Percentiles rank a stretch among this genome's conserved stretches.
Evolutionary conservation across 2,329 filamentous ascomycete species (phyloP).

Genomic region (Pestalotiopsis sp.): DNA sequence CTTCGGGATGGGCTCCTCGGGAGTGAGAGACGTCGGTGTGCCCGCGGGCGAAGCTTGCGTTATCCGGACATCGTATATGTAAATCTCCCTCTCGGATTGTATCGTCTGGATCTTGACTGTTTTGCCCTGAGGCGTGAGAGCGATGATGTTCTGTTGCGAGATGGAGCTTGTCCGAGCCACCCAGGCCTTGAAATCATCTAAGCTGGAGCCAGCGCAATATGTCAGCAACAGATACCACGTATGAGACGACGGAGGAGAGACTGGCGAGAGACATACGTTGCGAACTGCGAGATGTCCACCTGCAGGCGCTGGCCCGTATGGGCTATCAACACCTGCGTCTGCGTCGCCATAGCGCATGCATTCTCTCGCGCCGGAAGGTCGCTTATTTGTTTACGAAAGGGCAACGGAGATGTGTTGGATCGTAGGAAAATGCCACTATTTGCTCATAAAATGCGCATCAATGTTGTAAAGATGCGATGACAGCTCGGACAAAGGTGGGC

Average conservation of each 20-base stretch:
- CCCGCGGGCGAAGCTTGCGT: constrained; percentile 59
- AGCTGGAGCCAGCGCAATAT: constrained; percentile 44
- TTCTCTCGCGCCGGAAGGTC: constrained; percentile 24
- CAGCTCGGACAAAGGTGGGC: background rate
- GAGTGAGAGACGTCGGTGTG: constrained; percentile 44
- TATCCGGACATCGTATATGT: constrained; percentile 84
- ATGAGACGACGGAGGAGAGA: constrained; percentile 16
- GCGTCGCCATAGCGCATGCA: constrained; percentile 64
- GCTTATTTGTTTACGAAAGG: background rate
- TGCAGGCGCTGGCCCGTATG: constrained; percentile 87
- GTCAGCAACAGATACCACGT: constrained; percentile 21
- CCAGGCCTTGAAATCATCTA: constrained; percentile 85
- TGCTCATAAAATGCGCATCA: background rate
- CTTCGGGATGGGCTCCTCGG: constrained; percentile 53
- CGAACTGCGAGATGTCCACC: constrained; percentile 75
- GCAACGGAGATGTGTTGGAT: background rate
- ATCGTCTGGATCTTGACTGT: constrained; percentile 81
- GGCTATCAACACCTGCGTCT: constrained; percentile 87
- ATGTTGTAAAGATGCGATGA: background rate
- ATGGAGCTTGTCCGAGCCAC: constrained; percentile 77
- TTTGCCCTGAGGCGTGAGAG: constrained; percentile 83
- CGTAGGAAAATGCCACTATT: background rate
- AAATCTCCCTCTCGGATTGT: constrained; percentile 86
- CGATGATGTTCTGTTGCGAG: constrained; percentile 76
- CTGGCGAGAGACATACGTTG: constrained; percentile 58